Evolutionary conservation across 257 asterid species (phyloP), one percentile per base, ranked within the genome.

Genomic region (Misopates orontium): DNA sequence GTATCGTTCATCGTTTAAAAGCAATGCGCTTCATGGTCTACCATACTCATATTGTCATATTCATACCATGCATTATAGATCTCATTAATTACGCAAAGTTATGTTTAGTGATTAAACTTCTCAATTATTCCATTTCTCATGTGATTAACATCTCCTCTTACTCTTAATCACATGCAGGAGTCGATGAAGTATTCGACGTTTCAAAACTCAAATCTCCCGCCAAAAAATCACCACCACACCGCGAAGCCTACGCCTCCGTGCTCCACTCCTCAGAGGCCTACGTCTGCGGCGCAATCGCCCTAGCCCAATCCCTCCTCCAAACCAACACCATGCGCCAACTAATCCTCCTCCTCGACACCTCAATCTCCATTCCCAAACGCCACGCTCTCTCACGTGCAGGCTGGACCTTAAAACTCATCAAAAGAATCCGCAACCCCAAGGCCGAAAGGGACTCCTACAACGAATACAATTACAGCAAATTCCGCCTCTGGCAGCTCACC

Each of bases 391-490:
- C 74, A 18, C 83, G 75, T 53, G 85, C 98, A 18, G 96, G 98
- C 1, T 86, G 98, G 98, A 83, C 70, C 68, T 77, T 91, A 42
- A 79, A 90, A 0, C 42, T 84, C 77, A 91, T 91, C 56, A 70
- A 69, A 49, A 76, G 96, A 54, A 91, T 91, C 61, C 87, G 98
- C 14, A 91, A 91, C 79, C 87, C 98, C 0, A 77, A 57, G 22
- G 98, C 98, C 20, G 84, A 84, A 42, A 89, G 77, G 23, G 1
- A 75, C 66, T 60, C 89, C 10, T 91, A 91, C 78, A 91, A 91
- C 21, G 95, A 88, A 19, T 91, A 91, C 78, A 91, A 91, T 60
- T 91, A 91, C 76, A 91, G 93, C 82, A 91, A 91, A 69, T 83
- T 91, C 75, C 71, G 97, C 19, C 65, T 91, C 10, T 91, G 96